These are phyloP conservation scores for Sextonia rubra DNA, from an alignment of 164 flowering plant species.

Conservation along the genomic window DNA sequence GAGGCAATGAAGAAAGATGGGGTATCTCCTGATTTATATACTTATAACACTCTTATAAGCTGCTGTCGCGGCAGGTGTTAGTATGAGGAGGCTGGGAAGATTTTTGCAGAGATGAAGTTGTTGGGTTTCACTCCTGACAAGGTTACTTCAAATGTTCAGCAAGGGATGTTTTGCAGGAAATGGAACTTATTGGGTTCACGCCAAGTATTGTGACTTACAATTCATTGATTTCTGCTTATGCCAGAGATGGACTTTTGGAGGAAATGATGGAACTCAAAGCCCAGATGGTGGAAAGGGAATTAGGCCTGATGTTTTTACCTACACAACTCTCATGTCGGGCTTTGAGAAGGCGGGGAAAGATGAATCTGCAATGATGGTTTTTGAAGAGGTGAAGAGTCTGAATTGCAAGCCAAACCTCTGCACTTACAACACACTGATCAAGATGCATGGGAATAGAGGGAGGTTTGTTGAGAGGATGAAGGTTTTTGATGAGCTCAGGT, in stretches of 20 bases:
- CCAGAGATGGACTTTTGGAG: constrained; percentile 70
- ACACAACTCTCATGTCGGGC: constrained; percentile 84
- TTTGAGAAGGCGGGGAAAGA: constrained; percentile 90
- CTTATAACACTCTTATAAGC: constrained; percentile 84
- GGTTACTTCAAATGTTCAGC: constrained; percentile 92
- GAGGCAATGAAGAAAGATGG: constrained; percentile 70
- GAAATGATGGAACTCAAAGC: constrained; percentile 70
- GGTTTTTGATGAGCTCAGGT: constrained; percentile 67
- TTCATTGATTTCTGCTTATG: constrained; percentile 79
- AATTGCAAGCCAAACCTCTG: constrained; percentile 87
- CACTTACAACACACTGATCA: constrained; percentile 84
- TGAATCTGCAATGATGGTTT: constrained; percentile 63
- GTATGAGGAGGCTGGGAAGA: constrained; percentile 65
- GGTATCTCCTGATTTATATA: constrained; percentile 68
- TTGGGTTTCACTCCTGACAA: constrained; percentile 70
- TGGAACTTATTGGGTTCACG: constrained; percentile 63
- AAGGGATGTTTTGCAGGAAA: constrained; percentile 62
- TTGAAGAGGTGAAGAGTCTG: constrained; percentile 68
- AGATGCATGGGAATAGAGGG: constrained; percentile 87
- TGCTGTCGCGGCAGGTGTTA: constrained; percentile 78
- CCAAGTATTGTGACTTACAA: constrained; percentile 84
- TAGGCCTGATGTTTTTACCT: constrained; percentile 83
- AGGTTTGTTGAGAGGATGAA: constrained; percentile 86
- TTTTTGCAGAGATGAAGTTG: constrained; percentile 75
- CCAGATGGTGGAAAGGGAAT: constrained; percentile 64